Base-by-base conservation (phyloP, 805 yeast genomes). In the Myxozyma neotropica region DNA sequence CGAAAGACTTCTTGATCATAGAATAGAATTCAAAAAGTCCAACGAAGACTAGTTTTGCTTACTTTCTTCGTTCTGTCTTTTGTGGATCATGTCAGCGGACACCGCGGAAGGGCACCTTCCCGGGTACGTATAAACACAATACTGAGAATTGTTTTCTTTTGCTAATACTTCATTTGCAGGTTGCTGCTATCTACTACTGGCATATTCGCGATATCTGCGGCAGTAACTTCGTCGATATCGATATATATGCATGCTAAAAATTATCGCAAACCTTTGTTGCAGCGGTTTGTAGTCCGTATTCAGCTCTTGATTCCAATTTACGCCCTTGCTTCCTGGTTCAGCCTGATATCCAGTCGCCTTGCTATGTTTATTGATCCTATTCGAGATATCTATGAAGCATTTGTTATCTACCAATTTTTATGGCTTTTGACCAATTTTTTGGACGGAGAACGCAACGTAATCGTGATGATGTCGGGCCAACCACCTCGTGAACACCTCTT, bases 351-450 rank as follows among this genome's bases (percentile, higher is more conserved):
- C n/a, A 66, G 66, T 3, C 61, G 76, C 31, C 83, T 79, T 50
- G 75, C 72, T 56, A 77, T 55, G 46, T 61, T 77, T 57, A 66
- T 90, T 2, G 94, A 88, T 66, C 96, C 96, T 0, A 68, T 88
- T 0, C 78, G 94, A 46, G 99, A 94, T 71, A 83, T 93, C 1
- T 94, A 94, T 73, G 99, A 94, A 73, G 97, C 98, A 0, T 89
- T 94, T 74, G 97, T 92, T 35, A 88, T 94, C 35, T 94, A 94
- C 73, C 90, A 97, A 1, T 94, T 94, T 72, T 93, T 89, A 76
- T 81, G 93, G 33, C 78, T 91, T 29, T 77, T 94, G 55, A 90
- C 95, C 0, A 82, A 85, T 63, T 81, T 90, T 77, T 78, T 94
- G 8, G 98, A 97, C 0, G 99, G 99, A 17, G 99, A 95, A 70